Percentiles rank a stretch among this genome's conserved stretches.
These are phyloP conservation scores for Acer negundo DNA, from an alignment of 345 rosid species.

Conservation along the genomic window DNA sequence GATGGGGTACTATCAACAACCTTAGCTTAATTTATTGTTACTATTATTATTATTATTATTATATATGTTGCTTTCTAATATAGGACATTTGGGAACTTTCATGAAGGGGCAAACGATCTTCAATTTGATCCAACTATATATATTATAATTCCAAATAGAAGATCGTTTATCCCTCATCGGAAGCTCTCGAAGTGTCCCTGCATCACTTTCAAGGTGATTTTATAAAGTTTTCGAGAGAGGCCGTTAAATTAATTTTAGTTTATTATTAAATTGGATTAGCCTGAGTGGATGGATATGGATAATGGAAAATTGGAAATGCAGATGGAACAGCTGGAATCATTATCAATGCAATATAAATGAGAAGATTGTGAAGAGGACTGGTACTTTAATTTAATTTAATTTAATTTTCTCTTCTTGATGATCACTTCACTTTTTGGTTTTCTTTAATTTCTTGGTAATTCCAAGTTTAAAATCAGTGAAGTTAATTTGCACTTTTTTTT, in stretches of 20 bases:
- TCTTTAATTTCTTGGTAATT: not conserved
- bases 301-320: conserved; percentile 7
- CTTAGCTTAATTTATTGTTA: not conserved
- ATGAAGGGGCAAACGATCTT: too few relatives aligned
- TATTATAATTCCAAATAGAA: too few relatives aligned
- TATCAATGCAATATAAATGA: conserved; percentile 45
- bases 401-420: conserved; percentile 3
- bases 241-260: not conserved
- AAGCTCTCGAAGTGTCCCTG: too few relatives aligned
- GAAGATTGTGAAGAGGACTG: conserved; percentile 36
- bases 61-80: not conserved
- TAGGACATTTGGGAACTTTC: too few relatives aligned
- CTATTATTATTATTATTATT: not conserved
- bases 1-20: conserved; percentile 37
- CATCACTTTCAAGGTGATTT: not conserved
- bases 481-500: not conserved
- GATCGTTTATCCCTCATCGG: too few relatives aligned
- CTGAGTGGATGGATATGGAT: not conserved
- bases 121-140: too few relatives aligned
- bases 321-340: conserved; percentile 68
- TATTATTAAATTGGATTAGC: not conserved
- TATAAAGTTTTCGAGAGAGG: not conserved
- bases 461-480: not conserved
- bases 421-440: not conserved
- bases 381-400: conserved; percentile 2